Conservation (phyloP, 805 yeast genomes). For the Starmerella bacillaris region DNA sequence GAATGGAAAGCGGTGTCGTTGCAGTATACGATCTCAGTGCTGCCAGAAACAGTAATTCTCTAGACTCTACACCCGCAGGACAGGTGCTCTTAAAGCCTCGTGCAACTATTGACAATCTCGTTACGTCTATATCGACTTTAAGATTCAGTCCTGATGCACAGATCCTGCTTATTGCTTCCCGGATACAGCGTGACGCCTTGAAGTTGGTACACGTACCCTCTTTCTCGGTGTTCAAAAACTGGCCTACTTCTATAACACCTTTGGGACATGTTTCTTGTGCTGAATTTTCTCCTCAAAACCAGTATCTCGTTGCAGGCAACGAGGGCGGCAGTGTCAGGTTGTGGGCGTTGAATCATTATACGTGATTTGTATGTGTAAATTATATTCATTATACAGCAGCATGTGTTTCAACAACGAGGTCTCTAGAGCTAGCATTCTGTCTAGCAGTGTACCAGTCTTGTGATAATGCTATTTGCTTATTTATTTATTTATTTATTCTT, state of each 20-base stretch:
- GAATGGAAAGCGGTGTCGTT: slow-evolving; percentile 76
- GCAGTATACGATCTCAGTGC: slow-evolving; percentile 52
- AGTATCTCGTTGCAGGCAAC: slow-evolving; percentile 76
- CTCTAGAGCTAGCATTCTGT: no score
- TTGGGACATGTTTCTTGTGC: slow-evolving; percentile 79
- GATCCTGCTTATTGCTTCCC: slow-evolving; percentile 63
- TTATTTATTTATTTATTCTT: no score
- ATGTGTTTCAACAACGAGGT: no score
- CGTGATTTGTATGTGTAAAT: no score
- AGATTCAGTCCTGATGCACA: slow-evolving; percentile 79
- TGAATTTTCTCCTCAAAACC: slow-evolving; percentile 61
- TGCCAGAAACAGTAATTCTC: neutral
- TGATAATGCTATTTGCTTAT: no score
- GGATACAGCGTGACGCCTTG: slow-evolving; percentile 71
- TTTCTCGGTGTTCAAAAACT: slow-evolving; percentile 70
- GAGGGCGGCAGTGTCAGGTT: slow-evolving; percentile 78
- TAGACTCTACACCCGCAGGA: neutral
- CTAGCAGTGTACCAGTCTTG: no score
- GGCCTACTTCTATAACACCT: slow-evolving; percentile 97
- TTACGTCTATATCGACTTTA: slow-evolving; percentile 59
- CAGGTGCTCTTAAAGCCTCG: slow-evolving; percentile 26
- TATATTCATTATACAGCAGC: no score
- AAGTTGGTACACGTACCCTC: slow-evolving; percentile 75
- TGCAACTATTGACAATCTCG: slow-evolving; percentile 55
- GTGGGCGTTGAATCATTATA: slow-evolving; percentile 73